Evolutionary conservation across 495 filamentous ascomycete species (phyloP).

Genomic region (Lepidopterella palustris): DNA sequence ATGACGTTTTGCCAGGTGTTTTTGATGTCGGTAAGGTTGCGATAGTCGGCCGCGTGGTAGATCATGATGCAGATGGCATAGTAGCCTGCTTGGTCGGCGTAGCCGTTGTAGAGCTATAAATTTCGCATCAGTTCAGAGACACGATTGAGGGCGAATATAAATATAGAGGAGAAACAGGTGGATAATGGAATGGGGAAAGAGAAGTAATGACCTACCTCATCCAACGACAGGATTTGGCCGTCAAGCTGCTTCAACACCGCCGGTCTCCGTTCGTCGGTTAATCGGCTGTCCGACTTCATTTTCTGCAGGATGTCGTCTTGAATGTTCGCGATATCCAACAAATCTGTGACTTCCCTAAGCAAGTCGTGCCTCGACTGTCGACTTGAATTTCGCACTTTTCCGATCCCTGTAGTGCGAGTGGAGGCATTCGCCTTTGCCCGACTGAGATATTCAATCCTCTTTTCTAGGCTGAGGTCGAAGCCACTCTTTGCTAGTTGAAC

Average conservation of each 20-base stretch:
- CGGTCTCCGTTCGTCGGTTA: constrained; percentile 51
- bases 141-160: not conserved
- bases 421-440: constrained; percentile 81
- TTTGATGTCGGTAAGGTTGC: constrained; percentile 71
- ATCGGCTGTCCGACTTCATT: constrained; percentile 63
- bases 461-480: constrained; percentile 65
- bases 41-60: constrained; percentile 80
- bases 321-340: constrained; percentile 89
- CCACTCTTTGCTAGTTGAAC: constrained; percentile 72
- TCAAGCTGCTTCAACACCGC: constrained; percentile 62
- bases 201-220: constrained; percentile 52
- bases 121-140: not conserved
- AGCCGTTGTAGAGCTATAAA: constrained; percentile 77
- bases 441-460: constrained; percentile 82
- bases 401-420: constrained; percentile 62
- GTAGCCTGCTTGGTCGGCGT: constrained; percentile 80
- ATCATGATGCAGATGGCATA: constrained; percentile 89
- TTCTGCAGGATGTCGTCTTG: constrained; percentile 86
- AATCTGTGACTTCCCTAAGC: constrained; percentile 71
- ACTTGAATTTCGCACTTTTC: constrained; percentile 26
- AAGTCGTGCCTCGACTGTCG: constrained; percentile 71
- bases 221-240: constrained; percentile 64
- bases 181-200: not conserved
- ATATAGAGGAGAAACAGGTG: not conserved
- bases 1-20: constrained; percentile 81